Percentiles rank a stretch among this genome's conserved stretches.
phyloP scores from a whole-genome alignment of 768 basidiomycete genomes.

The Hygrophorus russula region DNA sequence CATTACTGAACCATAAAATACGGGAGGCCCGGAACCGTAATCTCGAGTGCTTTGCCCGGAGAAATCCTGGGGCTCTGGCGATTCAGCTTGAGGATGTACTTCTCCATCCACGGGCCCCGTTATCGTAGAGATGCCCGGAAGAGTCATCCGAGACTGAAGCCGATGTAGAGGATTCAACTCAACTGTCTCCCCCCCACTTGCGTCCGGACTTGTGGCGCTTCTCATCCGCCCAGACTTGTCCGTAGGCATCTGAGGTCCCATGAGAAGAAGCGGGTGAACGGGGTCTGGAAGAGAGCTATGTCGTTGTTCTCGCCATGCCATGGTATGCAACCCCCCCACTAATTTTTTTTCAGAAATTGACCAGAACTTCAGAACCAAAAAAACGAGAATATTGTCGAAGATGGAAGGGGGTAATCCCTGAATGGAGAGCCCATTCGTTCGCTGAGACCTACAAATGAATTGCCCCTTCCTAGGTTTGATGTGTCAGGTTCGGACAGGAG shows the following conservation, averaged over 20 bases:
- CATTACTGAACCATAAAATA: background rate
- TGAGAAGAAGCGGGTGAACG: conserved; percentile 37
- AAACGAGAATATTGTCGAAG: conserved; percentile 11
- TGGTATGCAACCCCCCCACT: conserved; percentile 8
- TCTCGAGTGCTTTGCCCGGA: background rate
- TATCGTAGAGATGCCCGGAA: background rate
- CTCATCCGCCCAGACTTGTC: background rate
- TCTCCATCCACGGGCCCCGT: too few relatives aligned
- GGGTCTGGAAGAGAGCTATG: conserved; percentile 42
- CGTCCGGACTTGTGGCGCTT: background rate
- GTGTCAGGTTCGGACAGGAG: conserved; percentile 14
- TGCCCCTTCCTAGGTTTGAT: conserved; percentile 13
- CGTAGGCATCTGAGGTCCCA: conserved; percentile 22
- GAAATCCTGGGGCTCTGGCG: too few relatives aligned
- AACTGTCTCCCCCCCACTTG: background rate
- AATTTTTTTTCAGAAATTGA: background rate
- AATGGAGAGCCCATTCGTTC: conserved; percentile 14
- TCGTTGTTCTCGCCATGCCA: conserved; percentile 17
- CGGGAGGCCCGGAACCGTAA: background rate
- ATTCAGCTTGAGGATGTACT: too few relatives aligned
- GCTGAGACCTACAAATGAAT: conserved; percentile 15
- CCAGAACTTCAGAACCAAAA: conserved; percentile 11
- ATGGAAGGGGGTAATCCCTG: conserved; percentile 13
- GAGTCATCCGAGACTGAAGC: background rate
- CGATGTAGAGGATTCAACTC: background rate